Evolutionary conservation across 768 basidiomycete species (phyloP).

Genomic region (Auricularia cornea): DNA sequence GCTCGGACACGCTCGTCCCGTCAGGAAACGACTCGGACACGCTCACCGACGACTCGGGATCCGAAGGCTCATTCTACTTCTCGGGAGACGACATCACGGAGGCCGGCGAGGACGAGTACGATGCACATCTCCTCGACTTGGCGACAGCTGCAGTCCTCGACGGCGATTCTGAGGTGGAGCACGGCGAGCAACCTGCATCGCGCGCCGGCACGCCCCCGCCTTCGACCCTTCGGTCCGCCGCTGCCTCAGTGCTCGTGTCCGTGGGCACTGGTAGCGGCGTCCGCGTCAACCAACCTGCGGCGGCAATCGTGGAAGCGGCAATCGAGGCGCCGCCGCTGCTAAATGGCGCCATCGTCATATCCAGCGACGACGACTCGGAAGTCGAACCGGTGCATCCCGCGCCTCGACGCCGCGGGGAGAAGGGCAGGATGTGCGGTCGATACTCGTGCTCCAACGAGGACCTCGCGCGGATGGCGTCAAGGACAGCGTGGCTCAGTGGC

Average conservation of each 20-base stretch:
- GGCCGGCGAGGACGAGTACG: background rate
- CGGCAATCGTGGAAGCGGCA: no score
- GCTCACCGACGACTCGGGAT: background rate
- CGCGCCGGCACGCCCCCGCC: background rate
- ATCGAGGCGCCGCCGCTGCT: no score
- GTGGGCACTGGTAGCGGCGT: background rate
- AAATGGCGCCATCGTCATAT: no score
- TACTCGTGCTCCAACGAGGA: background rate
- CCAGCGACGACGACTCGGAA: no score
- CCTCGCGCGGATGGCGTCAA: background rate
- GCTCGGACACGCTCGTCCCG: no score
- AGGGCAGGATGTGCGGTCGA: background rate
- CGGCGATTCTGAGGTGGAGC: background rate
- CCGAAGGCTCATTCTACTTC: background rate
- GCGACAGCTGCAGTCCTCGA: background rate
- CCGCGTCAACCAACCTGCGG: no score
- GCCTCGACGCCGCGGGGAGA: no score
- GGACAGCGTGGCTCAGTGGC: background rate
- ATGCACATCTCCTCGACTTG: background rate
- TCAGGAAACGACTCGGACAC: no score
- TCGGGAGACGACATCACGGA: background rate
- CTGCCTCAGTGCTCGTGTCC: background rate
- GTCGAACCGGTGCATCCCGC: background rate
- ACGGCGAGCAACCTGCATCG: background rate
- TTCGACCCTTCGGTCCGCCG: background rate